Evolutionary conservation across 345 rosid genomes (phyloP).

Genomic region (Populus davidiana): DNA sequence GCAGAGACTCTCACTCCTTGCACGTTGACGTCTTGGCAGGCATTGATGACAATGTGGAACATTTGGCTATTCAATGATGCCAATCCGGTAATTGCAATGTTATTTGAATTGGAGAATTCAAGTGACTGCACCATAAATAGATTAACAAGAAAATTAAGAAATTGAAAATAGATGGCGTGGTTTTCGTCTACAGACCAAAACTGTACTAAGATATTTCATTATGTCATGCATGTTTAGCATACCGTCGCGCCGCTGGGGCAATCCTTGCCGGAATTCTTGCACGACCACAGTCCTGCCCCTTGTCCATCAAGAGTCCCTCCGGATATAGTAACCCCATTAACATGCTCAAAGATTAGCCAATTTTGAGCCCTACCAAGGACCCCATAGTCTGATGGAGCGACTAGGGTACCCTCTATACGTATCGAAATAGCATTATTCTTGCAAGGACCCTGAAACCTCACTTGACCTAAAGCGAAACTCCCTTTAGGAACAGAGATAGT

Average conservation of each 20-base stretch:
- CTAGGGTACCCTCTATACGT: constrained; percentile 55
- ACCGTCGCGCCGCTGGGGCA: constrained; percentile 79
- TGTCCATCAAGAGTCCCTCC: constrained; percentile 69
- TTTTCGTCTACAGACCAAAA: too few species aligned
- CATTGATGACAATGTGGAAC: constrained; percentile 57
- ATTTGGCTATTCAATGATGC: constrained; percentile 60
- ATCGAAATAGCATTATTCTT: constrained; percentile 41
- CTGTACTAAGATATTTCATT: neutral
- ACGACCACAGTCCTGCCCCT: constrained; percentile 65
- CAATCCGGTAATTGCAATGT: constrained; percentile 45
- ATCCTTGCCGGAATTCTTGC: constrained; percentile 46
- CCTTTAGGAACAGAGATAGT: constrained; percentile 56
- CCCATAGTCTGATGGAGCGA: constrained; percentile 56
- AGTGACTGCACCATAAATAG: constrained; percentile 36
- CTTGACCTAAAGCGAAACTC: constrained; percentile 37
- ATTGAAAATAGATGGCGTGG: neutral
- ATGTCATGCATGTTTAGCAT: neutral
- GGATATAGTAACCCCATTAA: constrained; percentile 44
- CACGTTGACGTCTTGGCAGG: constrained; percentile 52
- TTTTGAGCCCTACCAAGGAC: constrained; percentile 37
- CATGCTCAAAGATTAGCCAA: constrained; percentile 51
- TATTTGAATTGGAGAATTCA: constrained; percentile 45
- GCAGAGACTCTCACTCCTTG: constrained; percentile 48
- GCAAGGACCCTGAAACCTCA: constrained; percentile 58
- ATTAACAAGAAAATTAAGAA: neutral